Evolutionary conservation across 2,329 filamentous ascomycete genomes (phyloP).

Genomic region (Zymoseptoria tritici): DNA sequence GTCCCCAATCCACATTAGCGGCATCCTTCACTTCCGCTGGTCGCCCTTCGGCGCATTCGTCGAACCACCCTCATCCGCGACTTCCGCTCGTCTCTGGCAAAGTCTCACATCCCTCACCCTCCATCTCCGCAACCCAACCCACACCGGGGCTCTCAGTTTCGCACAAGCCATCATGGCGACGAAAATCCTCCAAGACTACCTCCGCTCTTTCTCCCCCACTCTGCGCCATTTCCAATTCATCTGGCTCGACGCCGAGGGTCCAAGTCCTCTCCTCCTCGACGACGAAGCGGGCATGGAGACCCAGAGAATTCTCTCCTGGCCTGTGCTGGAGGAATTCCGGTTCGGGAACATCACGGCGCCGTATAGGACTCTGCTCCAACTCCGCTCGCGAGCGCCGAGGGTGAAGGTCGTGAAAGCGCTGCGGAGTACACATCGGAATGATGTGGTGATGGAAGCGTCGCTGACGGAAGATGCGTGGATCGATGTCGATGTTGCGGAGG

Average conservation of each 20-base stretch:
- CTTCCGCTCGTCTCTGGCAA: conserved; percentile 18
- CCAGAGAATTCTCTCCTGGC: conserved; percentile 16
- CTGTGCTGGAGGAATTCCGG: conserved; percentile 17
- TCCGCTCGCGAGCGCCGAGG: conserved; percentile 6
- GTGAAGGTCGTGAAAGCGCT: conserved; percentile 11
- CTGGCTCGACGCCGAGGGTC: conserved; percentile 27
- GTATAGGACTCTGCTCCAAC: conserved; percentile 6
- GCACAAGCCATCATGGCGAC: conserved; percentile 23
- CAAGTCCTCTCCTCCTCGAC: conserved; percentile 24
- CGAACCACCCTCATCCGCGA: background rate
- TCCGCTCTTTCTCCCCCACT: conserved; percentile 24
- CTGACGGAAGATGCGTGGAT: conserved; percentile 11
- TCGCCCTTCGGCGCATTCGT: conserved; percentile 20
- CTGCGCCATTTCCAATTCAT: conserved; percentile 23
- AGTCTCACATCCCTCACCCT: conserved; percentile 23
- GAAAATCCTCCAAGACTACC: conserved; percentile 26
- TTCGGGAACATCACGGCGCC: conserved; percentile 19
- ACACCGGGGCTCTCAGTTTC: conserved; percentile 10
- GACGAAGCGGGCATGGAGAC: conserved; percentile 11
- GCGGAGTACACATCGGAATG: conserved; percentile 6
- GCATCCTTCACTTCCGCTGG: conserved; percentile 30
- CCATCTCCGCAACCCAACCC: conserved; percentile 20
- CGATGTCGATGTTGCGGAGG: conserved; percentile 1
- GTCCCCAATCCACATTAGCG: conserved; percentile 24
- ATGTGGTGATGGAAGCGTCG: background rate